Conservation (phyloP, 441 rosid genomes). For the Arabidopsis hybrid region DNA sequence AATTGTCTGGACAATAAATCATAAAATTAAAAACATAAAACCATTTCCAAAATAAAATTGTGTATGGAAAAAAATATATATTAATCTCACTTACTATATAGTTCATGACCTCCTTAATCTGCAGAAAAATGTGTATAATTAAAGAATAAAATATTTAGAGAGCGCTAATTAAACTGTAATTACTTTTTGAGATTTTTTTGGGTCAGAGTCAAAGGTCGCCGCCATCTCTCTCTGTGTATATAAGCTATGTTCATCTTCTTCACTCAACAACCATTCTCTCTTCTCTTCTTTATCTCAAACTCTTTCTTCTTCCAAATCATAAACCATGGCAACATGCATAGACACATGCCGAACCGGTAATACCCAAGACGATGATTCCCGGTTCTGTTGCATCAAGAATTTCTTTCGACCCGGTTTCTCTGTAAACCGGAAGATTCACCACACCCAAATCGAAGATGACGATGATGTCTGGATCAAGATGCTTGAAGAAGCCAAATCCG, state of each 20-base stretch:
- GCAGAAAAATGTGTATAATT: background rate
- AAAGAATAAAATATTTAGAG: background rate
- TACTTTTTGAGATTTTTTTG: constrained; percentile 15
- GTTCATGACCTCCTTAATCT: background rate
- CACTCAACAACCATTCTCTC: constrained; percentile 14
- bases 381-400: constrained; percentile 42
- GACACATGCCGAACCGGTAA: constrained; percentile 51
- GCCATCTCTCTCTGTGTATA: constrained; percentile 35
- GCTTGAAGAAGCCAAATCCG: constrained; percentile 66
- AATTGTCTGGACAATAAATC: background rate
- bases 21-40: too few relatives aligned
- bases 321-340: constrained; percentile 66
- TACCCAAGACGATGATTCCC: constrained; percentile 47
- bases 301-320: background rate
- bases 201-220: constrained; percentile 30
- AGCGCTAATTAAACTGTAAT: background rate
- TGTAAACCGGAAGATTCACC: constrained; percentile 48
- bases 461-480: constrained; percentile 62
- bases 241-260: constrained; percentile 37
- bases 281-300: constrained; percentile 21
- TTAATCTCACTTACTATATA: background rate
- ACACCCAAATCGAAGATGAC: constrained; percentile 16
- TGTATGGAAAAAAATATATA: background rate
- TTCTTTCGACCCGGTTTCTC: constrained; percentile 48
- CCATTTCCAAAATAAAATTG: background rate